Evolutionary conservation across 2,329 filamentous ascomycete species (phyloP), one percentile per base, ranked within the genome.

Genomic region (Xylogone sp.): DNA sequence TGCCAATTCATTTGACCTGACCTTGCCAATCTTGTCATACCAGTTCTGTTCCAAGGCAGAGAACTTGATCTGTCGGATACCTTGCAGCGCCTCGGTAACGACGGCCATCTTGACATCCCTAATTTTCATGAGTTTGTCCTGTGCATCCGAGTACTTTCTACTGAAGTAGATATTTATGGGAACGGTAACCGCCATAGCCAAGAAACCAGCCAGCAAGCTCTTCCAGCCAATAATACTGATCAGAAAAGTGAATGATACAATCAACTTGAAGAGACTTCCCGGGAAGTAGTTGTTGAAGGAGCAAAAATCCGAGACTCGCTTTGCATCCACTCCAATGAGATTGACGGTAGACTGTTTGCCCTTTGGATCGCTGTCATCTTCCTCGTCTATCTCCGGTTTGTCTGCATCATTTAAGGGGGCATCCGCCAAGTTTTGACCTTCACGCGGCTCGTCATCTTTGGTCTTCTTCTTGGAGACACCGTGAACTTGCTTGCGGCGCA

Each of bases 21-120:
- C 80, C 55, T 77, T 67, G 55, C 76, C 68, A 64, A 94, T 88
- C 54, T 84, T 87, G 16, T 76, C 74, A 65, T 90, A 82, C 88
- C 89, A 93, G 59, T 88, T 82, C 19, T 74, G 70, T 66, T 93
- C 89, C 2, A 90, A 69, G 1, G 88, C 88, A 0, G 87, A 87
- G 59, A 93, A 91, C 62, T 94, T 94, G 70, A 94, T 90, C 67
- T 94, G 89, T 1, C 88, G 81, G 56, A 93, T 92, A 7, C 88
- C 88, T 59, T 88, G 81, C 1, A 94, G 71, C 0, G 86, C 87
- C 66, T 94, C 88, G 1, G 87, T 88, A 24, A 94, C 78, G 13
- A 91, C 79, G 0, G 79, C 84, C 69, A 91, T 77, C 68, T 92
- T 93, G 50, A 82, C 76, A 65, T 93, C 89, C 43, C 88, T 77